phyloP scores from a whole-genome alignment of 495 filamentous ascomycete species.

The Chaetomidium leptoderma region DNA sequence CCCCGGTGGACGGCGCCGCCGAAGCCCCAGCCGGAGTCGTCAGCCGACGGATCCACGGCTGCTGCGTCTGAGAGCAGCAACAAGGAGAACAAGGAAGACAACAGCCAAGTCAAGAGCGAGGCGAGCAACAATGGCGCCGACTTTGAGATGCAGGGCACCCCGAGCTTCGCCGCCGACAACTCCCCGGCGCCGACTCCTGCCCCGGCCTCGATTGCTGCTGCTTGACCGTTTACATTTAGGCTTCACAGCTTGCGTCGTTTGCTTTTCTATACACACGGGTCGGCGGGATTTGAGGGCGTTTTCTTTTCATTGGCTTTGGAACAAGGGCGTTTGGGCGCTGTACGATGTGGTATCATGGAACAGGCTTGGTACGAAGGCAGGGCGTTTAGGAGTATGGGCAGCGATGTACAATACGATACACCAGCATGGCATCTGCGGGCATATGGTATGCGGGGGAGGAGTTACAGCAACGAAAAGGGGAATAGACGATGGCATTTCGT shows the following conservation, averaged over 20 bases:
- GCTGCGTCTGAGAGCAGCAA: slow-evolving; percentile 61
- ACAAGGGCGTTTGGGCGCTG: slow-evolving; percentile 9
- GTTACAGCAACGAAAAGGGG: not conserved
- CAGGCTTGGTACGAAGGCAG: not conserved
- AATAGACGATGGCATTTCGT: not conserved
- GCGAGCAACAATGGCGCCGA: slow-evolving; percentile 59
- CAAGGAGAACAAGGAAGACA: slow-evolving; percentile 66
- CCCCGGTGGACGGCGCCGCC: slow-evolving; percentile 76
- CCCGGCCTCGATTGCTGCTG: slow-evolving; percentile 19
- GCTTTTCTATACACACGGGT: not conserved
- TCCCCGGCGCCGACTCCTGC: slow-evolving; percentile 44
- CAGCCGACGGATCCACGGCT: slow-evolving; percentile 33
- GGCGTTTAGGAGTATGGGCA: slow-evolving; percentile 7
- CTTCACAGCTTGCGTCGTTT: not conserved
- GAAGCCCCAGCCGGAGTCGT: slow-evolving; percentile 41
- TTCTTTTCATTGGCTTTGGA: not conserved
- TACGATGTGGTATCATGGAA: not conserved
- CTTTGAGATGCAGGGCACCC: slow-evolving; percentile 43
- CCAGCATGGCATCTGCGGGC: not conserved
- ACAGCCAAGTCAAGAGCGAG: slow-evolving; percentile 65
- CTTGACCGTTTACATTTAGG: not conserved
- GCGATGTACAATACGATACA: slow-evolving; percentile 8
- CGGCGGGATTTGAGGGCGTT: not conserved
- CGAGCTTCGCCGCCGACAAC: slow-evolving; percentile 38
- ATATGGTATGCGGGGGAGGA: slow-evolving; percentile 2